Conservation (phyloP, 495 filamentous ascomycete genomes). For the Xylaria telfairii region DNA sequence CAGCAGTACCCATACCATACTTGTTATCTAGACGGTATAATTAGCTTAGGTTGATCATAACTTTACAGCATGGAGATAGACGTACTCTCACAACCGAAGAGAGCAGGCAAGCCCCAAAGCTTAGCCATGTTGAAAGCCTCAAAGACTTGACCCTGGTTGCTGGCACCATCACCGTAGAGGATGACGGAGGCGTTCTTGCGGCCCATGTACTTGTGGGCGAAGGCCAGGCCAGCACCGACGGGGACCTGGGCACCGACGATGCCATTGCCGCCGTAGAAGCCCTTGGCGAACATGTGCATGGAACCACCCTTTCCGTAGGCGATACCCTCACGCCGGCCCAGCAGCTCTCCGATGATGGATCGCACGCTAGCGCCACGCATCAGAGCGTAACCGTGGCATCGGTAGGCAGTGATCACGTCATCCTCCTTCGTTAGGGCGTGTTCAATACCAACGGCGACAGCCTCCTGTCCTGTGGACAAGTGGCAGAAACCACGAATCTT, state of each 20-base stretch:
- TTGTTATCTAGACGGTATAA: conserved; percentile 81
- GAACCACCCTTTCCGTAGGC: conserved; percentile 98
- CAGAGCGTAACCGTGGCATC: conserved; percentile 96
- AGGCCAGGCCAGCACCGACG: conserved; percentile 94
- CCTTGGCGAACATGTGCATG: conserved; percentile 99
- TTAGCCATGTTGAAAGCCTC: conserved; percentile 99
- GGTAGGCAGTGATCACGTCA: conserved; percentile 96
- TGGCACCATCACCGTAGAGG: conserved; percentile 95
- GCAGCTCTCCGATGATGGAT: conserved; percentile 94
- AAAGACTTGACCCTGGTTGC: conserved; percentile 99
- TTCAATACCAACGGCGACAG: conserved; percentile 95
- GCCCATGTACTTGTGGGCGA: conserved; percentile 92
- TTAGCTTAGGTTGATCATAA: conserved; percentile 5
- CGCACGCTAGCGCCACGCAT: conserved; percentile 94
- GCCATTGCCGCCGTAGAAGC: conserved; percentile 98
- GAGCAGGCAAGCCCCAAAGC: conserved; percentile 93
- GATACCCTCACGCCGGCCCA: conserved; percentile 94
- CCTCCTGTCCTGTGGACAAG: conserved; percentile 96
- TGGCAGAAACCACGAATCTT: conserved; percentile 99
- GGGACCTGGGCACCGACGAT: conserved; percentile 99
- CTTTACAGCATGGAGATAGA: conserved; percentile 25
- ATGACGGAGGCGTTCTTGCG: conserved; percentile 84
- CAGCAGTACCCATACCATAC: conserved; percentile 99
- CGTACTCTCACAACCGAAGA: conserved; percentile 98
- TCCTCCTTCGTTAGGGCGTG: conserved; percentile 90